Percentiles rank a stretch among this genome's conserved stretches.
Conservation (phyloP, 179 eudicot genomes). For the Spergularia azorica region DNA sequence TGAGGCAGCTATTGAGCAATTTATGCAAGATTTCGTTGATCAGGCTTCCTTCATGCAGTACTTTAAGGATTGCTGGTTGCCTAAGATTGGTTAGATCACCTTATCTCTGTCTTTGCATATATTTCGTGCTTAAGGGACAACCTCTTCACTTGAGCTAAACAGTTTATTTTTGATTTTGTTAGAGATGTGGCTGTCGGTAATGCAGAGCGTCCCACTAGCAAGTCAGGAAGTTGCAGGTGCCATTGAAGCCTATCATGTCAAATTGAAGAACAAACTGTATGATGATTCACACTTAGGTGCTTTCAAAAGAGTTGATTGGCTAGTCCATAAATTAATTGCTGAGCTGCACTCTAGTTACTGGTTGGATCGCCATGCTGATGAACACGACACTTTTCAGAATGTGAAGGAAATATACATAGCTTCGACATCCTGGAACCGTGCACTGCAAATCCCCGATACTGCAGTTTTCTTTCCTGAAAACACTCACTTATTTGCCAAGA, state of each 20-base stretch:
- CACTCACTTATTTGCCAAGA: conserved; percentile 52
- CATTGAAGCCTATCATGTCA: conserved; percentile 92
- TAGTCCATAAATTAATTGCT: conserved; percentile 81
- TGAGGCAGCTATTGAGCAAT: conserved; percentile 48
- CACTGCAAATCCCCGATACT: conserved; percentile 69
- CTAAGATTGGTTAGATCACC: conserved; percentile 67
- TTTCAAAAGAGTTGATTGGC: conserved; percentile 89
- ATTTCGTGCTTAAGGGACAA: not conserved
- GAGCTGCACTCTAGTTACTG: conserved; percentile 89
- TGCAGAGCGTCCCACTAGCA: conserved; percentile 78
- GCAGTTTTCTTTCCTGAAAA: conserved; percentile 57
- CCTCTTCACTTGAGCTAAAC: conserved; percentile 7
- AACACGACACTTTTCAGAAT: conserved; percentile 79
- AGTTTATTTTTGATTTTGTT: conserved; percentile 11
- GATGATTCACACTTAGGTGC: conserved; percentile 86
- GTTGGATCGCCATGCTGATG: conserved; percentile 91
- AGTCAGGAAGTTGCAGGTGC: conserved; percentile 96
- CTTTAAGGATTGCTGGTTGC: conserved; percentile 83
- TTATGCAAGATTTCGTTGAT: conserved; percentile 64
- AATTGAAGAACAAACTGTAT: conserved; percentile 69
- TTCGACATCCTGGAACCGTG: conserved; percentile 89
- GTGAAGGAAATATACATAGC: conserved; percentile 82
- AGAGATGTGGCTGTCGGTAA: conserved; percentile 90
- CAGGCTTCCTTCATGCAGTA: conserved; percentile 81
- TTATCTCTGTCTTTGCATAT: conserved; percentile 6